Conservation (phyloP, 139 green algal species). For the Desmodesmus armatus region DNA sequence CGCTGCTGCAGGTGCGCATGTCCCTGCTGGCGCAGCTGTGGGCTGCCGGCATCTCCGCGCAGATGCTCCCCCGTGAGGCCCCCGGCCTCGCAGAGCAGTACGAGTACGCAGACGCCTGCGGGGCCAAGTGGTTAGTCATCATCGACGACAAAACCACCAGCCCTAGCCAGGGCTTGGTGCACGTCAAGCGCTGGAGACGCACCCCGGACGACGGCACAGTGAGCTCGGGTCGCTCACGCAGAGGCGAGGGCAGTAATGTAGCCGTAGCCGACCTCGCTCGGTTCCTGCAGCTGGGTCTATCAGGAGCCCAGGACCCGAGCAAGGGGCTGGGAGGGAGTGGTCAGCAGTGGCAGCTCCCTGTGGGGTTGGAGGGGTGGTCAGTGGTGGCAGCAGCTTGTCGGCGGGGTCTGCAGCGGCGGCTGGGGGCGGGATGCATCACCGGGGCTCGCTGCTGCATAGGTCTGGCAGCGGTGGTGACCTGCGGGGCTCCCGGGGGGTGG, state of each 20-base stretch:
- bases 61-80: slow-evolving; percentile 67
- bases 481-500: not conserved
- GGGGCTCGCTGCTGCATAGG: not conserved
- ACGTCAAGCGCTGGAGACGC: slow-evolving; percentile 72
- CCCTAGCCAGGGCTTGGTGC: not conserved
- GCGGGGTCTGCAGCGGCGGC: not conserved
- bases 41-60: slow-evolving; percentile 74
- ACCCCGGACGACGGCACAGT: no score
- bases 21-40: slow-evolving; percentile 73
- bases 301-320: slow-evolving; percentile 24
- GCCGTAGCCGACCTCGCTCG: slow-evolving; percentile 49
- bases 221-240: no score
- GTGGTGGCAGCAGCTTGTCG: not conserved
- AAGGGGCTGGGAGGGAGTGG: not conserved
- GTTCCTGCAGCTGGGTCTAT: slow-evolving; percentile 56
- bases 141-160: slow-evolving; percentile 51
- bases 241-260: slow-evolving; percentile 63
- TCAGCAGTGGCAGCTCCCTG: not conserved
- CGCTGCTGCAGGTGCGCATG: slow-evolving; percentile 67
- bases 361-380: not conserved
- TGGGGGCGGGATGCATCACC: not conserved
- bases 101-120: slow-evolving; percentile 73
- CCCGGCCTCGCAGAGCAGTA: slow-evolving; percentile 84
- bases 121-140: slow-evolving; percentile 84
- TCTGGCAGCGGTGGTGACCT: not conserved